These are phyloP conservation scores for Colletotrichum higginsianum DNA, from an alignment of 2,329 filamentous ascomycete genomes.

Conservation along the genomic window DNA sequence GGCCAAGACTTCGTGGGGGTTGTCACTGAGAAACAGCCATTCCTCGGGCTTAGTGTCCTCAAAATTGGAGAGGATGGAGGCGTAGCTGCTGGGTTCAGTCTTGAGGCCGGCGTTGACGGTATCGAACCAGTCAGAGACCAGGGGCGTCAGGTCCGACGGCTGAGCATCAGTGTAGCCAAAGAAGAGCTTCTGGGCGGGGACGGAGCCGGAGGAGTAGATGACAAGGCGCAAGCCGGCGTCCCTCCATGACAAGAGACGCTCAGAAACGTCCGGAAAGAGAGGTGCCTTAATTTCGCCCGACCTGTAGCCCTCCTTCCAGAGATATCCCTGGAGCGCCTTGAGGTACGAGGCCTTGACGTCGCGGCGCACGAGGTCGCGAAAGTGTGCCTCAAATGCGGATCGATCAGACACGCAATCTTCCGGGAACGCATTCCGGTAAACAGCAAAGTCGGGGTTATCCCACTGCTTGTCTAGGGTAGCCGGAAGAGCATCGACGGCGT, in stretches of 20 bases:
- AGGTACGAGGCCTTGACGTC: slow-evolving; percentile 85
- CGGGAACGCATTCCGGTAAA: slow-evolving; percentile 81
- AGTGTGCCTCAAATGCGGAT: slow-evolving; percentile 74
- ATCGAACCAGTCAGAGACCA: slow-evolving; percentile 81
- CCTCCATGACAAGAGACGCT: slow-evolving; percentile 73
- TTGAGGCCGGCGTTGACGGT: slow-evolving; percentile 86
- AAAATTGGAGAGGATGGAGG: slow-evolving; percentile 69
- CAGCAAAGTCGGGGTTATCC: slow-evolving; percentile 74
- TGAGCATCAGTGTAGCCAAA: slow-evolving; percentile 77
- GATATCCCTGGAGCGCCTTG: slow-evolving; percentile 84
- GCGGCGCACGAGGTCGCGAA: slow-evolving; percentile 77
- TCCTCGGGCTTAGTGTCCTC: slow-evolving; percentile 62
- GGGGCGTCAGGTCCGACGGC: slow-evolving; percentile 70
- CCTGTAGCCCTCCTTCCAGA: slow-evolving; percentile 83
- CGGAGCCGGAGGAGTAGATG: slow-evolving; percentile 87
- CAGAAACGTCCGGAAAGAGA: slow-evolving; percentile 81
- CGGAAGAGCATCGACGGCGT: slow-evolving; percentile 78
- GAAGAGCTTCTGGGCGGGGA: slow-evolving; percentile 84
- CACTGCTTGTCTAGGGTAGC: slow-evolving; percentile 76
- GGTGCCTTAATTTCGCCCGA: slow-evolving; percentile 79
- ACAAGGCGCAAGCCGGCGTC: slow-evolving; percentile 70
- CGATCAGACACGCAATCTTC: slow-evolving; percentile 72
- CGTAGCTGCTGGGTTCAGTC: slow-evolving; percentile 76
- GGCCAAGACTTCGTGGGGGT: slow-evolving; percentile 77
- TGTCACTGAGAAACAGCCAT: slow-evolving; percentile 88